These are phyloP conservation scores for Xylariaceae sp. DNA, from an alignment of 2,329 filamentous ascomycete genomes.

Conservation along the genomic window DNA sequence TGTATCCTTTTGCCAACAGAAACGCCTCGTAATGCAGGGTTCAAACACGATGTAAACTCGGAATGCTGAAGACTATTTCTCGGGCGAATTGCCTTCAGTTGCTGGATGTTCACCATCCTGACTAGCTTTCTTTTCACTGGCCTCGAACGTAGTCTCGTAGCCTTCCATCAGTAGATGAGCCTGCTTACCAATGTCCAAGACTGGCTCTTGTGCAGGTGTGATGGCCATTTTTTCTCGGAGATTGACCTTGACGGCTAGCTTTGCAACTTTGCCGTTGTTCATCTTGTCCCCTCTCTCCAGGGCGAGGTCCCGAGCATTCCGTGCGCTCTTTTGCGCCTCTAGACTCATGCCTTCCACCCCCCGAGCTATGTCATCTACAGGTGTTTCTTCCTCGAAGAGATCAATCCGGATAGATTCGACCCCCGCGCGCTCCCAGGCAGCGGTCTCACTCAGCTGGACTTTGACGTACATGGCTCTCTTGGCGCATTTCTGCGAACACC, in stretches of 20 bases:
- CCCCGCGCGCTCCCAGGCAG: constrained; percentile 76
- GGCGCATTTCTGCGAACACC: constrained; percentile 81
- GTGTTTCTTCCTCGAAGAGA: constrained; percentile 59
- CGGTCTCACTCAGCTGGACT: constrained; percentile 81
- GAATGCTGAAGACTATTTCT: neutral
- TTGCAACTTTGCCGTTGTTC: constrained; percentile 30
- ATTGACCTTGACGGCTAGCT: constrained; percentile 43
- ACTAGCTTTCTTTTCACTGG: constrained; percentile 21
- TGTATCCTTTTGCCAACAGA: too few species aligned
- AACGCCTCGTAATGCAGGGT: constrained; percentile 15
- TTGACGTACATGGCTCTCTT: constrained; percentile 79
- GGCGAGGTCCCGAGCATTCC: constrained; percentile 29
- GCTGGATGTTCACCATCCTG: constrained; percentile 16
- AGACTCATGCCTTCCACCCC: neutral
- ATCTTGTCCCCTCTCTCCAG: constrained; percentile 30
- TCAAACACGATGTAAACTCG: neutral
- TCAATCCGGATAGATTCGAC: constrained; percentile 57
- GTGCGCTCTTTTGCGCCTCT: constrained; percentile 22
- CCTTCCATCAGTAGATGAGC: constrained; percentile 50
- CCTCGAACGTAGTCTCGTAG: constrained; percentile 43
- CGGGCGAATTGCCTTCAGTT: neutral
- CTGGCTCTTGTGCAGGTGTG: constrained; percentile 39
- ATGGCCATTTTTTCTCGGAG: constrained; percentile 52
- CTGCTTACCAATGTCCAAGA: constrained; percentile 34
- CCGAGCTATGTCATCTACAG: constrained; percentile 38